These are phyloP conservation scores for Coemansia sp. DNA, from an alignment of 192 early-diverging fungal genomes.

Conservation along the genomic window DNA sequence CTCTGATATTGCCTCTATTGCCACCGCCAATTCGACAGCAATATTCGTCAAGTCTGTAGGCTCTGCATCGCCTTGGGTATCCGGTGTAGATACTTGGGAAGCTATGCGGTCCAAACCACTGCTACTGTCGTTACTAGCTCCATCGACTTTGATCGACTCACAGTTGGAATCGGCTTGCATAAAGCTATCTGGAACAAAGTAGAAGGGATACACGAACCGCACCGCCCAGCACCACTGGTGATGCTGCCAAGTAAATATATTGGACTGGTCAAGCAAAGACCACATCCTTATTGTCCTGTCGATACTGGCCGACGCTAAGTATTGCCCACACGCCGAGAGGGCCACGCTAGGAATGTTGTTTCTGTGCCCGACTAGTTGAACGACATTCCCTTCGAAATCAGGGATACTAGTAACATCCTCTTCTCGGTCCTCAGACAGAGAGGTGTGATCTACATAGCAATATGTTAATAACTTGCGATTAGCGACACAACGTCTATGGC, in stretches of 20 bases:
- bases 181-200: conserved; percentile 20
- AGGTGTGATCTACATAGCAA: not conserved
- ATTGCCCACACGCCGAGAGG: conserved; percentile 36
- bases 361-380: conserved; percentile 17
- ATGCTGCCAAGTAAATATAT: conserved; percentile 22
- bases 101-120: not conserved
- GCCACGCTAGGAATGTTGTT: conserved; percentile 36
- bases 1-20: not conserved
- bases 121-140: not conserved
- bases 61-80: not conserved
- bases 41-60: not conserved
- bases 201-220: conserved; percentile 44
- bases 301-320: conserved; percentile 47
- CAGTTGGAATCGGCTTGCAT: not conserved
- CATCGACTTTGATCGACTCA: too few species aligned
- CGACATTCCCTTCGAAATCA: conserved; percentile 13
- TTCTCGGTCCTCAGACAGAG: not conserved
- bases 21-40: not conserved
- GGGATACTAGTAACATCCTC: not conserved
- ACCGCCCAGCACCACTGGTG: conserved; percentile 44
- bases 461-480: not conserved
- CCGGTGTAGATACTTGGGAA: not conserved
- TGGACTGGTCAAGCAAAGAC: conserved; percentile 15
- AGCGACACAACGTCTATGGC: not conserved
- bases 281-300: conserved; percentile 38